Base-by-base conservation (phyloP, 2,329 filamentous ascomycete species). In the Phialophora verrucosa region DNA sequence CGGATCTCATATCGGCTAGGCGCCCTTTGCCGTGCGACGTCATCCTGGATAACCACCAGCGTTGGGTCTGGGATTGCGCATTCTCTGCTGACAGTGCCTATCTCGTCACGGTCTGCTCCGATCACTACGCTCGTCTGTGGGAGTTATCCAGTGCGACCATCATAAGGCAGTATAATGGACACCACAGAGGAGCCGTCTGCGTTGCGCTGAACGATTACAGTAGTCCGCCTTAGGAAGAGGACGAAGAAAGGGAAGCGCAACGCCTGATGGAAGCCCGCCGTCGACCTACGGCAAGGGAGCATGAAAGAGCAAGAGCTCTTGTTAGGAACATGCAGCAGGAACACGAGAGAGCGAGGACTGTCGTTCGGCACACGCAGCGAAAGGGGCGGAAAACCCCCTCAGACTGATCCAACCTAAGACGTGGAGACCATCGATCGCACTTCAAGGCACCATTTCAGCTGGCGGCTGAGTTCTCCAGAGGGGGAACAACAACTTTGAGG, bases 61-160 rank as follows among this genome's bases (percentile, higher is more conserved):
- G 93, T 62, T 97, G 93, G 93, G 93, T 97, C 0, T 97, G 93
- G 93, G 93, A 97, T 78, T 97, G 93, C 75, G 93, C 93, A 0
- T 97, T 97, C 79, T 94, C 91, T 68, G 93, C 93, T 29, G 93
- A 97, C 77, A 93, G 90, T 38, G 93, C 93, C 0, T 97, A 97
- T 75, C 83, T 97, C 6, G 93, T 97, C 12, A 97, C 93, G 0
- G 93, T 93, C 4, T 97, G 92, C 76, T 94, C 90, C 50, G 93
- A 97, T 76, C 93, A 97, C 77, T 97, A 96, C 76, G 93, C 93
- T 1, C 85, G 93, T 20, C 81, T 97, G 64, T 97, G 93, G 93
- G 93, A 97, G 81, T 82, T 97, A 70, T 83, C 85, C 70, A 93
- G 90, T 71, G 92, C 96, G 78, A 90, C 89, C 74, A 93, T 97